phyloP scores from a whole-genome alignment of 2,329 filamentous ascomycete genomes.

The Albifimbria verrucaria region DNA sequence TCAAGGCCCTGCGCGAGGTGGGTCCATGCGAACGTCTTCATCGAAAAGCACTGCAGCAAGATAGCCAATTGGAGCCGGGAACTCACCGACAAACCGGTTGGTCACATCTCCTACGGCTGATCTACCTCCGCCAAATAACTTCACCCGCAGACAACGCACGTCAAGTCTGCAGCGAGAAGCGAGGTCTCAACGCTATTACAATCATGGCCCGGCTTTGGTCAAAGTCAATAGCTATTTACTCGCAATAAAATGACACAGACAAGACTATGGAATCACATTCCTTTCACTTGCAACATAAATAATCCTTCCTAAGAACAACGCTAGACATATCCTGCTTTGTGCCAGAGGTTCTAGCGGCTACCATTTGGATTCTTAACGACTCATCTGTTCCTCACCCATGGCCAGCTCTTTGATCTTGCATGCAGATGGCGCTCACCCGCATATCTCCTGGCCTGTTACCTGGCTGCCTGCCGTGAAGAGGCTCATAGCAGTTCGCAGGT shows the following conservation, averaged over 20 bases:
- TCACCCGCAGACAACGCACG: neutral
- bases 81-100: conserved; percentile 16
- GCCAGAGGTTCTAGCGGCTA: too few relatives aligned
- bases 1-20: conserved; percentile 9
- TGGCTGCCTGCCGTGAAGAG: neutral
- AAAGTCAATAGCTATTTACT: too few relatives aligned
- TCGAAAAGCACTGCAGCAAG: conserved; percentile 13
- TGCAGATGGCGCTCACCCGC: neutral
- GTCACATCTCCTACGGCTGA: conserved; percentile 16
- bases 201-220: too few relatives aligned
- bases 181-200: too few relatives aligned
- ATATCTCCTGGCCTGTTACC: neutral
- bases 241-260: too few relatives aligned
- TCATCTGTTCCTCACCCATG: too few relatives aligned
- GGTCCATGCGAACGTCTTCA: conserved; percentile 11
- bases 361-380: too few relatives aligned
- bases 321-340: too few relatives aligned
- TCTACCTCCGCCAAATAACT: neutral
- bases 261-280: too few relatives aligned
- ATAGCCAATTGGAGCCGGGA: conserved; percentile 20
- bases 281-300: too few relatives aligned
- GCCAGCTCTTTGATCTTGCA: neutral
- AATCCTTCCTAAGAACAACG: too few relatives aligned
- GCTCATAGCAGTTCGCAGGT: neutral
- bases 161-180: too few relatives aligned